phyloP scores from a whole-genome alignment of 345 rosid species.

The Noccaea bulbosa region DNA sequence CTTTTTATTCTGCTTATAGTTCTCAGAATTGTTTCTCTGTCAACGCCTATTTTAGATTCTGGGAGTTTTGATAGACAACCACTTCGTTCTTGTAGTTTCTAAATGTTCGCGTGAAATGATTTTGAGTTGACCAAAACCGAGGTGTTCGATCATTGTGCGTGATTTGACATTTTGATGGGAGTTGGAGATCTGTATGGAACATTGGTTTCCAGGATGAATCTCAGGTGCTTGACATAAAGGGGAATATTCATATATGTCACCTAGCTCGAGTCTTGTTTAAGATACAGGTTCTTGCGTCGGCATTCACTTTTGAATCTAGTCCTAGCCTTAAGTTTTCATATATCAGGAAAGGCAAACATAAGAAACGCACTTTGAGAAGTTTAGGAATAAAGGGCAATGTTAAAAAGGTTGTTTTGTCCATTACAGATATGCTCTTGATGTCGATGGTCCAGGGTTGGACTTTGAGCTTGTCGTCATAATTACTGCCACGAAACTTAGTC shows the following conservation, averaged over 20 bases:
- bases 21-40: neutral
- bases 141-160: constrained; percentile 35
- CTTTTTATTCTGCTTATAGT: neutral
- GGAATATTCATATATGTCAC: too few relatives aligned
- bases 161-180: constrained; percentile 27
- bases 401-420: constrained; percentile 23
- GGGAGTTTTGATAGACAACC: too few relatives aligned
- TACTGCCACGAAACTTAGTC: constrained; percentile 83
- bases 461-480: constrained; percentile 90
- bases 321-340: too few relatives aligned
- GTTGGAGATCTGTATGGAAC: constrained; percentile 85
- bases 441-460: constrained; percentile 82
- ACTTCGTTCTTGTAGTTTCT: too few relatives aligned
- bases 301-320: too few relatives aligned
- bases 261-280: too few relatives aligned
- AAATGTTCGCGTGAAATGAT: neutral
- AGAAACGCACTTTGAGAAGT: too few relatives aligned
- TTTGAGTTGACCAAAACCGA: constrained; percentile 15
- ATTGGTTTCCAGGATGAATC: constrained; percentile 78
- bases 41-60: too few relatives aligned
- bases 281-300: too few relatives aligned
- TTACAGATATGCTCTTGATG: constrained; percentile 84
- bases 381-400: neutral
- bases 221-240: constrained; percentile 72
- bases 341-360: too few relatives aligned